A percentile compares a stretch with the other conserved stretches of the same genome.
Evolutionary conservation across 139 green algal species (phyloP).

Genomic region (Chlamydomonas applanata): DNA sequence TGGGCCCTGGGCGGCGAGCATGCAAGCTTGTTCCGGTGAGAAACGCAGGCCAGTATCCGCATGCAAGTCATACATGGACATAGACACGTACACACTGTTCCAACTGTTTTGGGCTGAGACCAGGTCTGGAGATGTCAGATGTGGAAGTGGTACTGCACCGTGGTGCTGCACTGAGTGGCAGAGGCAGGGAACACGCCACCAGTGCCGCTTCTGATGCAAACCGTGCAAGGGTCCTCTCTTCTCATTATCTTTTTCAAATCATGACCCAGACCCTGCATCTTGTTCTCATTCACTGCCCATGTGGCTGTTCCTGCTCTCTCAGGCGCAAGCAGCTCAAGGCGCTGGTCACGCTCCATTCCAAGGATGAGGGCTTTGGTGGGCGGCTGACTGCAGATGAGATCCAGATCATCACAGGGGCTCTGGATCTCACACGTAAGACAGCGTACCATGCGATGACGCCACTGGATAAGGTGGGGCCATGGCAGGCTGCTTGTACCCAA

Average conservation of each 20-base stretch:
- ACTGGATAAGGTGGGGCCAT: slow-evolving; percentile 64
- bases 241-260: too few relatives aligned
- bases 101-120: too few relatives aligned
- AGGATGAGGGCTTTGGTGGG: slow-evolving; percentile 34
- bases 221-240: too few relatives aligned
- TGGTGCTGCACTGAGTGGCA: too few relatives aligned
- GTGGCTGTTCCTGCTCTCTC: not conserved
- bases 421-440: slow-evolving; percentile 72
- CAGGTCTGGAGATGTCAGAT: too few relatives aligned
- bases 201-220: too few relatives aligned
- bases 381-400: slow-evolving; percentile 27
- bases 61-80: too few relatives aligned
- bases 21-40: slow-evolving; percentile 10
- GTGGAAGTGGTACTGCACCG: too few relatives aligned
- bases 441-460: slow-evolving; percentile 69
- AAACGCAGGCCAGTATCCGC: not conserved
- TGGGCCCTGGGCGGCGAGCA: slow-evolving; percentile 21
- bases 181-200: too few relatives aligned
- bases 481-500: too few relatives aligned
- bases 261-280: too few relatives aligned
- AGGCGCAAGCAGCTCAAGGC: slow-evolving; percentile 25
- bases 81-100: too few relatives aligned
- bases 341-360: slow-evolving; percentile 17
- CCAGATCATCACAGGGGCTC: slow-evolving; percentile 47
- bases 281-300: not conserved